These are phyloP conservation scores for Styphnolobium japonicum DNA, from an alignment of 306 rosid species.

Conservation along the genomic window DNA sequence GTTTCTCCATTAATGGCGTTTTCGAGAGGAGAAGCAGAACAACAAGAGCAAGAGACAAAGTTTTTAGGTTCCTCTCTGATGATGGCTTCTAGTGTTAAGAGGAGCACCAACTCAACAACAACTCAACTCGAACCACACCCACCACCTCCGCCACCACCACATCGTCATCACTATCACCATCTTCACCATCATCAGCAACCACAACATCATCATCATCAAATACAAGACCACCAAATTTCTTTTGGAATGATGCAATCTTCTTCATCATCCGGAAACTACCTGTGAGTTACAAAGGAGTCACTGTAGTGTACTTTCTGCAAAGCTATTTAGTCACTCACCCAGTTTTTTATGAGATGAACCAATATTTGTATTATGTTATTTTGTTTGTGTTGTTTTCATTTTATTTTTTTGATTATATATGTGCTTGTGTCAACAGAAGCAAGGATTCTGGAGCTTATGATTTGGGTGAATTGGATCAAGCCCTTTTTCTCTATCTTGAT, in stretches of 20 bases:
- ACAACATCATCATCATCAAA: constrained; percentile 26
- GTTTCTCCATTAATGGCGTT: constrained; percentile 52
- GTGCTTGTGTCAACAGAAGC: constrained; percentile 40
- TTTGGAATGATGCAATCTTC: constrained; percentile 77
- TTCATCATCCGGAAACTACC: constrained; percentile 60
- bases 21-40: constrained; percentile 24
- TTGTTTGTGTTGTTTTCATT: neutral
- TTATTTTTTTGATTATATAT: neutral
- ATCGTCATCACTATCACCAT: constrained; percentile 25
- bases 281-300: constrained; percentile 40
- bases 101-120: constrained; percentile 36
- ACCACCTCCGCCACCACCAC: constrained; percentile 48
- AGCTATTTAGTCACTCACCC: neutral
- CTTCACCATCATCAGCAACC: constrained; percentile 10
- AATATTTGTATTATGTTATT: neutral
- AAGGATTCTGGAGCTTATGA: constrained; percentile 82
- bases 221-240: constrained; percentile 48
- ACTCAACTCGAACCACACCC: constrained; percentile 44
- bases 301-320: neutral
- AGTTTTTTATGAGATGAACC: neutral
- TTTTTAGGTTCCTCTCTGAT: constrained; percentile 21
- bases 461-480: constrained; percentile 91
- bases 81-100: constrained; percentile 62
- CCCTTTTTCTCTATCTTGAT: constrained; percentile 86
- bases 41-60: constrained; percentile 29